Percentiles rank a stretch among this genome's conserved stretches.
These are phyloP conservation scores for Chrysoporthe cubensis DNA, from an alignment of 2,329 filamentous ascomycete species.

Conservation along the genomic window DNA sequence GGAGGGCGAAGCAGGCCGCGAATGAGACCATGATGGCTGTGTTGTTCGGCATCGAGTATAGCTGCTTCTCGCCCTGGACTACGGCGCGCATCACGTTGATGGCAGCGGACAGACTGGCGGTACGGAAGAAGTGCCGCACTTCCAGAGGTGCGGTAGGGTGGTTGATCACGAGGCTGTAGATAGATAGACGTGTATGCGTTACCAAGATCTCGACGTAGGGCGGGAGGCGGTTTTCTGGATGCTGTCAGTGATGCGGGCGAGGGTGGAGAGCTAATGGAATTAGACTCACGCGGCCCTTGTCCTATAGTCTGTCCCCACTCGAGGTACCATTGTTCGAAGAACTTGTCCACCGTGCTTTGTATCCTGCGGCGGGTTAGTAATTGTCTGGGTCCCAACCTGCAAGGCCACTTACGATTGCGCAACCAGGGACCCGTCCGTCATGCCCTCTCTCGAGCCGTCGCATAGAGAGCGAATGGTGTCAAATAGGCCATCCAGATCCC, in stretches of 20 bases:
- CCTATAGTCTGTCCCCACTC: slow-evolving; percentile 64
- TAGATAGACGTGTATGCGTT: slow-evolving; percentile 73
- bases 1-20: slow-evolving; percentile 70
- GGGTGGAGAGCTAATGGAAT: neutral
- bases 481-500: slow-evolving; percentile 66
- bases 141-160: slow-evolving; percentile 72
- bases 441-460: slow-evolving; percentile 55
- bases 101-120: slow-evolving; percentile 71
- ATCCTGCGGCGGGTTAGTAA: slow-evolving; percentile 44
- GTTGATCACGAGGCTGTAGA: slow-evolving; percentile 75
- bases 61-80: slow-evolving; percentile 70
- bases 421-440: slow-evolving; percentile 55
- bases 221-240: slow-evolving; percentile 58
- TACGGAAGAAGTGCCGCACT: slow-evolving; percentile 74
- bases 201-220: slow-evolving; percentile 78
- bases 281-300: slow-evolving; percentile 51
- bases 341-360: slow-evolving; percentile 64
- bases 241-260: slow-evolving; percentile 5
- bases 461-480: slow-evolving; percentile 61
- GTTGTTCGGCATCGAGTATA: slow-evolving; percentile 79
- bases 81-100: slow-evolving; percentile 76
- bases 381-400: neutral
- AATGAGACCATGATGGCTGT: slow-evolving; percentile 81
- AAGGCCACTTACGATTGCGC: slow-evolving; percentile 53
- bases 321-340: slow-evolving; percentile 68